phyloP scores from a whole-genome alignment of 345 rosid species.

The Cardamine chenopodiifolia region DNA sequence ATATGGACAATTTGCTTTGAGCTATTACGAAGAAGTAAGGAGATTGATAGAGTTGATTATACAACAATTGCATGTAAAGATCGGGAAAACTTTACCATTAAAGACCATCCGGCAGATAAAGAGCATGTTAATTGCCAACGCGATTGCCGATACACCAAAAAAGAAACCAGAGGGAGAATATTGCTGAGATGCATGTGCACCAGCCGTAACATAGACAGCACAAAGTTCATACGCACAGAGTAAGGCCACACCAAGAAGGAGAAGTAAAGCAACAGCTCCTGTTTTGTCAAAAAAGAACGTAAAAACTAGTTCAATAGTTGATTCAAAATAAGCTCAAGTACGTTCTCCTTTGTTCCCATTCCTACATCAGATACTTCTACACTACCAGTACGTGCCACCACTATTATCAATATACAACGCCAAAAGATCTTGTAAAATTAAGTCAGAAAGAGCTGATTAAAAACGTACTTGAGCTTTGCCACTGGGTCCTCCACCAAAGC shows the following conservation, averaged over 20 bases:
- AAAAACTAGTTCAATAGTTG: slow-evolving; percentile 22
- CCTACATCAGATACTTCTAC: neutral
- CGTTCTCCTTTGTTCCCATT: slow-evolving; percentile 12
- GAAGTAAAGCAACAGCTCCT: slow-evolving; percentile 99
- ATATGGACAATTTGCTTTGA: neutral
- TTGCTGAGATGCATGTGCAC: slow-evolving; percentile 79
- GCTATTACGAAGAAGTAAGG: slow-evolving; percentile 1
- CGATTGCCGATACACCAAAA: slow-evolving; percentile 97
- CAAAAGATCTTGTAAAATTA: neutral
- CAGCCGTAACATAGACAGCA: slow-evolving; percentile 95
- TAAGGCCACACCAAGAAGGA: slow-evolving; percentile 88
- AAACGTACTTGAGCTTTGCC: slow-evolving; percentile 97
- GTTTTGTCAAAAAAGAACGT: slow-evolving; percentile 34
- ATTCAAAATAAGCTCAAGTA: neutral
- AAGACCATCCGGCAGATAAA: slow-evolving; percentile 97
- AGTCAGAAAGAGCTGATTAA: slow-evolving; percentile 8
- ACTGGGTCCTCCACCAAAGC: slow-evolving; percentile 99
- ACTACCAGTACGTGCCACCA: slow-evolving; percentile 10
- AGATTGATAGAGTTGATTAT: slow-evolving; percentile 27
- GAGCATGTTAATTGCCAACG: slow-evolving; percentile 98
- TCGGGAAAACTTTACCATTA: slow-evolving; percentile 68
- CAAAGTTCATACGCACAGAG: slow-evolving; percentile 97
- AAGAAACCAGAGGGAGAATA: slow-evolving; percentile 99
- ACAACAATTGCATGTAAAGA: slow-evolving; percentile 27
- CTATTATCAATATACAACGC: neutral